A percentile compares a stretch with the other conserved stretches of the same genome.
Evolutionary conservation across 768 basidiomycete species (phyloP).

Genomic region (Lactarius vividus): DNA sequence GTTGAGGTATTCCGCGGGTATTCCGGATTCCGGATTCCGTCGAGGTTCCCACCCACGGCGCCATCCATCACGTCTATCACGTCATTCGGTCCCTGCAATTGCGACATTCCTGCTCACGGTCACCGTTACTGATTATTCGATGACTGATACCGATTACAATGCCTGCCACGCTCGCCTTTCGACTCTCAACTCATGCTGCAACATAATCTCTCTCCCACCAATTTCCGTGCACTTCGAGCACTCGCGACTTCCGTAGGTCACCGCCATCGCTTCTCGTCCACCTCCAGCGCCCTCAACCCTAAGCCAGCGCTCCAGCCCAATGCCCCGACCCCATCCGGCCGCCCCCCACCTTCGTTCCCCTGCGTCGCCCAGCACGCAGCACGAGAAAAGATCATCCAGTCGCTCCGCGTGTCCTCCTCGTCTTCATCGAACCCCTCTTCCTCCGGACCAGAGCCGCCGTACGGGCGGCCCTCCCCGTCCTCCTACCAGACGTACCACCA

Average conservation of each 20-base stretch:
- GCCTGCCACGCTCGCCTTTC: neutral
- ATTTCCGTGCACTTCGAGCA: no score
- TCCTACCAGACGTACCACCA: constrained; percentile 73
- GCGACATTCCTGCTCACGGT: constrained; percentile 22
- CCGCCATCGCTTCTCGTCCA: neutral
- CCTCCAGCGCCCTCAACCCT: neutral
- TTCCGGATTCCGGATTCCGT: neutral
- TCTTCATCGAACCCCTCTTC: constrained; percentile 33
- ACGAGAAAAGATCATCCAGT: constrained; percentile 56
- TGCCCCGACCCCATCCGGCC: neutral
- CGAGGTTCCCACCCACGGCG: neutral
- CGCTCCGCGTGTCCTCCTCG: constrained; percentile 20
- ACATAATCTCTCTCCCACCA: neutral
- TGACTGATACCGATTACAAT: neutral
- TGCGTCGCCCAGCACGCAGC: constrained; percentile 82
- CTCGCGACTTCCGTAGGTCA: neutral
- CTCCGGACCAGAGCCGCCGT: constrained; percentile 78
- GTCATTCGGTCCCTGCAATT: neutral
- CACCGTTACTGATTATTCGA: neutral
- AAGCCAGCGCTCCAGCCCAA: neutral
- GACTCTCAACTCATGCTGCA: neutral
- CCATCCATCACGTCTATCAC: neutral
- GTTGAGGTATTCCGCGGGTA: no score
- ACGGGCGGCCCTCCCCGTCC: constrained; percentile 72
- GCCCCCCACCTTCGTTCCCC: constrained; percentile 45